phyloP scores from a whole-genome alignment of 139 green algal genomes.

The Volvox africanus region DNA sequence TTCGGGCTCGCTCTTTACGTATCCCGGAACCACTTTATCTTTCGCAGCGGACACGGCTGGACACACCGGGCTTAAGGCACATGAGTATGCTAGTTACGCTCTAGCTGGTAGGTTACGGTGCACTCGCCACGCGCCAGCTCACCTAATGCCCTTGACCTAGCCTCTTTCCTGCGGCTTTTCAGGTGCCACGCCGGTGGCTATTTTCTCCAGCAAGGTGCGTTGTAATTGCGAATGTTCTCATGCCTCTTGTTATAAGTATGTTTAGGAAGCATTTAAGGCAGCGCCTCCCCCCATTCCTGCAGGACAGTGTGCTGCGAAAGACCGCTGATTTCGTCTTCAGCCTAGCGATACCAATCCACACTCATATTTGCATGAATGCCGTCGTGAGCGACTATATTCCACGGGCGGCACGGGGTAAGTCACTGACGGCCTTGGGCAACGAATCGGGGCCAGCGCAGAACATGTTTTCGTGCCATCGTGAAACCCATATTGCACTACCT shows the following conservation, averaged over 20 bases:
- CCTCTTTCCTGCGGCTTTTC: not conserved
- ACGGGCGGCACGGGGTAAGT: conserved; percentile 64
- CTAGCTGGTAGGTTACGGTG: conserved; percentile 62
- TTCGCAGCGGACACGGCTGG: conserved; percentile 72
- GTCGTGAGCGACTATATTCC: conserved; percentile 86
- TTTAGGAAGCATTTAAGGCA: too few relatives aligned
- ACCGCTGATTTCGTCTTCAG: conserved; percentile 68
- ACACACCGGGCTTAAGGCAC: conserved; percentile 55
- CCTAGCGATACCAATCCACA: conserved; percentile 78
- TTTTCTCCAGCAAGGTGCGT: conserved; percentile 44
- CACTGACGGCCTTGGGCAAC: too few relatives aligned
- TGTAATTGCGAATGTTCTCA: too few relatives aligned
- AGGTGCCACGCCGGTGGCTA: conserved; percentile 49
- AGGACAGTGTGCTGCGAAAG: conserved; percentile 63
- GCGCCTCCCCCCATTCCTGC: not conserved
- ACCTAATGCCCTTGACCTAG: not conserved
- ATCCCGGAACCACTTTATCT: not conserved
- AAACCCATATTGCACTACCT: too few relatives aligned
- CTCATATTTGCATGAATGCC: conserved; percentile 81
- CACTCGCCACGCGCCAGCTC: not conserved
- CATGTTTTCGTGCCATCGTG: too few relatives aligned
- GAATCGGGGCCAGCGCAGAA: too few relatives aligned
- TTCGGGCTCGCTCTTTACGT: not conserved
- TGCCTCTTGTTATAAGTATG: too few relatives aligned
- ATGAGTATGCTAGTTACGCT: conserved; percentile 66